Conservation (phyloP, 164 flowering plant genomes). For the Berberis thunbergii region DNA sequence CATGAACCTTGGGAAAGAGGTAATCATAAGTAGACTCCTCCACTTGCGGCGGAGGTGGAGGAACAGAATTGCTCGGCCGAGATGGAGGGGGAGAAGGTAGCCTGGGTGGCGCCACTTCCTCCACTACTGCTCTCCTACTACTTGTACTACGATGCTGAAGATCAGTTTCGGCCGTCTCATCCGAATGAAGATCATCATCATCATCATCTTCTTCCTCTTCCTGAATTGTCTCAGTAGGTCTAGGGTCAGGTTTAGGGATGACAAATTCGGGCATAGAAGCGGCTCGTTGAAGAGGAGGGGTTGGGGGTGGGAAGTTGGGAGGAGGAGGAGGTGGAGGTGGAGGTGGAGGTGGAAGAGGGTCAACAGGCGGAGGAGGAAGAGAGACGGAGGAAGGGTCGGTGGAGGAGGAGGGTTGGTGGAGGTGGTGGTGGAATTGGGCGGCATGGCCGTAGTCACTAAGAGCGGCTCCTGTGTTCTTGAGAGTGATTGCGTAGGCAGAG, state of each 20-base stretch:
- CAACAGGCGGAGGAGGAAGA: conserved; percentile 1
- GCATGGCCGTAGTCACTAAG: conserved; percentile 65
- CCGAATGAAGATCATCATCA: neutral
- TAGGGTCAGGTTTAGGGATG: conserved; percentile 19
- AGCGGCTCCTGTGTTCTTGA: conserved; percentile 77
- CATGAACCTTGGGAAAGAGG: conserved; percentile 28
- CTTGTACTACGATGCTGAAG: conserved; percentile 5
- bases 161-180: conserved; percentile 4
- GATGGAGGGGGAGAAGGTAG: conserved; percentile 7
- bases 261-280: conserved; percentile 54
- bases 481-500: conserved; percentile 39
- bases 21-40: conserved; percentile 23
- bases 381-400: neutral
- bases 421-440: conserved; percentile 20
- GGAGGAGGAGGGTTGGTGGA: neutral
- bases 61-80: conserved; percentile 8
- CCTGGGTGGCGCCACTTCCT: conserved; percentile 8
- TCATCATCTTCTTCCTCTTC: conserved; percentile 43
- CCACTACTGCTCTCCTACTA: conserved; percentile 9
- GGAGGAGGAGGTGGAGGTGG: conserved; percentile 19
- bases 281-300: conserved; percentile 37
- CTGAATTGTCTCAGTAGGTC: conserved; percentile 22
- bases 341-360: conserved; percentile 6
- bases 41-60: conserved; percentile 23
- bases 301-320: conserved; percentile 2